phyloP scores from a whole-genome alignment of 345 rosid genomes.

The Microcos paniculata region DNA sequence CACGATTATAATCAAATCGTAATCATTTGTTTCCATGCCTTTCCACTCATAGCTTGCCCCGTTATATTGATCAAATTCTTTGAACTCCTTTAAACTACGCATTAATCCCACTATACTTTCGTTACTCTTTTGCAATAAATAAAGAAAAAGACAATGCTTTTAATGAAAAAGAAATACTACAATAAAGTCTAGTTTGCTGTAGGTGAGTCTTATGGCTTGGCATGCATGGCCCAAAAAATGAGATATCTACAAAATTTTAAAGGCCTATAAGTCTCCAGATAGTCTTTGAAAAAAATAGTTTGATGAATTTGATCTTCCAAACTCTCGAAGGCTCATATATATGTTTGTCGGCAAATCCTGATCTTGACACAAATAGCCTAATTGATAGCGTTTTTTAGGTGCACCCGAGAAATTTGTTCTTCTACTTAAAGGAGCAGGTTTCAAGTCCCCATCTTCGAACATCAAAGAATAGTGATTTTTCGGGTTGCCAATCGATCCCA shows the following conservation, averaged over 20 bases:
- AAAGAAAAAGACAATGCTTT: constrained; percentile 4
- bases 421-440: too few relatives aligned
- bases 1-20: not conserved
- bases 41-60: not conserved
- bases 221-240: not conserved
- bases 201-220: not conserved
- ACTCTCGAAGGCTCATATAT: too few relatives aligned
- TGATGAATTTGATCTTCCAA: too few relatives aligned
- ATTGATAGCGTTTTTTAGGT: too few relatives aligned
- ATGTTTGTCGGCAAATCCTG: too few relatives aligned
- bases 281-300: not conserved
- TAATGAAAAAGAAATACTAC: not conserved
- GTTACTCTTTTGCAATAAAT: not conserved
- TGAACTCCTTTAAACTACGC: not conserved
- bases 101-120: too few relatives aligned
- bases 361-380: too few relatives aligned
- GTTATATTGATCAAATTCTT: not conserved
- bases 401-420: too few relatives aligned
- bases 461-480: too few relatives aligned
- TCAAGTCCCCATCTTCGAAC: too few relatives aligned
- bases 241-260: not conserved
- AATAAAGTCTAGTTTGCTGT: not conserved
- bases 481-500: too few relatives aligned
- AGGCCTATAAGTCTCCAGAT: not conserved
- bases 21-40: not conserved